phyloP scores from a whole-genome alignment of 129 eudicot species.

The Mikania micrantha region DNA sequence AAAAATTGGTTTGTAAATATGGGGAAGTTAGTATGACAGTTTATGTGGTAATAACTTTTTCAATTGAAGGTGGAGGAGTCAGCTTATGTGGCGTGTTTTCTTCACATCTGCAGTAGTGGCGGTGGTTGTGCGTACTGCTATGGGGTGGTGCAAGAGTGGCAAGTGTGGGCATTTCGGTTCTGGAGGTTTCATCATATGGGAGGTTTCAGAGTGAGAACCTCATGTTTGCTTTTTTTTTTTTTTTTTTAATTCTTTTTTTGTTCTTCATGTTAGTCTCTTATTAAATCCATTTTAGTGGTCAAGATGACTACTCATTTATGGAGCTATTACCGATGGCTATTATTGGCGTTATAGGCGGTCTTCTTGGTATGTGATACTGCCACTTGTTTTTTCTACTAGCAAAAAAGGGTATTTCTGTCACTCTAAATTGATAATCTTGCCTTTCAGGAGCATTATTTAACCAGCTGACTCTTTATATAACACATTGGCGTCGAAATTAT shows the following conservation, averaged over 20 bases:
- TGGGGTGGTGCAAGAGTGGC: conserved; percentile 93
- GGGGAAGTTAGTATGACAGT: neutral
- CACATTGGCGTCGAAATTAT: conserved; percentile 89
- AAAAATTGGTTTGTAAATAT: neutral
- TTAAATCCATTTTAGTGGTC: conserved; percentile 60
- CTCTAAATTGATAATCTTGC: conserved; percentile 1
- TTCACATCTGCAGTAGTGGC: conserved; percentile 99
- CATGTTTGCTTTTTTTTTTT: conserved; percentile 11
- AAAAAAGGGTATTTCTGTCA: neutral
- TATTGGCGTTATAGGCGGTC: conserved; percentile 97
- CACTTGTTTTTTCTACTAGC: neutral
- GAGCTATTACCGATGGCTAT: conserved; percentile 98
- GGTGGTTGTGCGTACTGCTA: conserved; percentile 90
- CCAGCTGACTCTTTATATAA: conserved; percentile 78
- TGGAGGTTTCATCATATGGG: conserved; percentile 99
- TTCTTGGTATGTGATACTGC: conserved; percentile 60
- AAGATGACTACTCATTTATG: conserved; percentile 95
- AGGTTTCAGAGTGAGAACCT: conserved; percentile 72
- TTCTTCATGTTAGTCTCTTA: conserved; percentile 16
- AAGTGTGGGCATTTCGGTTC: conserved; percentile 97
- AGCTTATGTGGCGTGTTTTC: conserved; percentile 99
- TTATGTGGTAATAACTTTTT: neutral
- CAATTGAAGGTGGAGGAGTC: conserved; percentile 96
- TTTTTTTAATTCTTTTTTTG: conserved; percentile 4
- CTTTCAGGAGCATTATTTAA: conserved; percentile 82